These are phyloP conservation scores for Pseudogymnoascus sp. DNA, from an alignment of 2,329 filamentous ascomycete species.

Conservation along the genomic window DNA sequence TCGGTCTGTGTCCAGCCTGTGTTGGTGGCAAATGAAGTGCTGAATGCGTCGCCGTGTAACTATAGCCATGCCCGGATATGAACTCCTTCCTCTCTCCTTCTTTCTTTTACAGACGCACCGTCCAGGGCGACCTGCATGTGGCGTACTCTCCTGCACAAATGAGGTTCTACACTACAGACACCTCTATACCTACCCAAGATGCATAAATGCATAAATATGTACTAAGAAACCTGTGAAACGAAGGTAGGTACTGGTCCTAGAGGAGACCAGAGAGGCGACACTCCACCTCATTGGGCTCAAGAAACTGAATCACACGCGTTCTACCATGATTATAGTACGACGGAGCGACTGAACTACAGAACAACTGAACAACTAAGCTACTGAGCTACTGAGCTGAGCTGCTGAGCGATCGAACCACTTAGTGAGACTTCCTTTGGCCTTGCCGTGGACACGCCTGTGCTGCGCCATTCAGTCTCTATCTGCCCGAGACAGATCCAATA, in stretches of 20 bases:
- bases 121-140: neutral
- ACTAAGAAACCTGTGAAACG: neutral
- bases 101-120: neutral
- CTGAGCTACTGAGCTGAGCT: neutral
- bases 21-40: neutral
- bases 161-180: neutral
- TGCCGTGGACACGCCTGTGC: neutral
- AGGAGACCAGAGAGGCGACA: neutral
- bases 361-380: neutral
- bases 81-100: neutral
- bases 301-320: neutral
- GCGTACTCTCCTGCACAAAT: neutral
- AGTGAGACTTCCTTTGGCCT: neutral
- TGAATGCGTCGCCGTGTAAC: constrained; percentile 7
- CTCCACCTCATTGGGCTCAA: neutral
- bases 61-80: neutral
- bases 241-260: neutral
- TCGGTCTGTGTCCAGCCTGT: neutral
- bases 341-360: neutral
- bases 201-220: neutral
- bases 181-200: too few species aligned
- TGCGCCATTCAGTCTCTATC: constrained; percentile 1
- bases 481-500: constrained; percentile 9
- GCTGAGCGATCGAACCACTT: neutral
- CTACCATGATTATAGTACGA: neutral